Evolutionary conservation across 768 basidiomycete species (phyloP), one percentile per base, ranked within the genome.

Genomic region (Phylloporus sp.): DNA sequence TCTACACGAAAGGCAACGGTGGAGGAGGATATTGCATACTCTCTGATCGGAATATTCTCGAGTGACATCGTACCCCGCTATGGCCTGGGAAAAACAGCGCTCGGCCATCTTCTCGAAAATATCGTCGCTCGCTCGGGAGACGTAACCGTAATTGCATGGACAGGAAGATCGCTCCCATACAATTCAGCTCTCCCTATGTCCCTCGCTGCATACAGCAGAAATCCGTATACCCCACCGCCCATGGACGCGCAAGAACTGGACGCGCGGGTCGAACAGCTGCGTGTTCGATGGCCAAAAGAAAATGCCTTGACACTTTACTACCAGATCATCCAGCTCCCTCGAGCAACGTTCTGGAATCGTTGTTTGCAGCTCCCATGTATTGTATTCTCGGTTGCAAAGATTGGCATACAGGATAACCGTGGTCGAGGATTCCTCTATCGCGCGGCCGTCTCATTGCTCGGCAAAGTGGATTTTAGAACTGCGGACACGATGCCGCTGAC

Each of bases 11-110:
- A 29, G 1, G 48, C 48, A 18, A 44, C 26, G 7, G 11, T n/a
- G 10, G 43, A 44, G 4, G 48, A 44, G 27, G 48, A 49, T 5
- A n/a, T 49, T 11, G 48, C 48, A 9, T 49, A 46, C 7, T 46
- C 39, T 9, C 29, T 50, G 20, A 42, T 50, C 13, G 49, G 49
- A 5, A 47, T 50, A 32, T 50, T 50, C 13, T 36, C 21, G 21
- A 36, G 35, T 21, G 20, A 36, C 21, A 36, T 36, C 35, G 8
- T 17, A 6, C 35, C 35, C 22, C 35, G 21, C 20, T 36, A 36
- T 6, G 35, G 35, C 6, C 14, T 36, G 35, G 35, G 44, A 1
- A 8, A 29, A 9, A 38, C 33, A 5, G 48, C 48, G 1, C 20
- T 49, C 10, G 48, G 48, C 20, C 48, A 35, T 10, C 38, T 49